Evolutionary conservation across 495 filamentous ascomycete species (phyloP), one percentile per base, ranked within the genome.

Genomic region (Poronia punctata): DNA sequence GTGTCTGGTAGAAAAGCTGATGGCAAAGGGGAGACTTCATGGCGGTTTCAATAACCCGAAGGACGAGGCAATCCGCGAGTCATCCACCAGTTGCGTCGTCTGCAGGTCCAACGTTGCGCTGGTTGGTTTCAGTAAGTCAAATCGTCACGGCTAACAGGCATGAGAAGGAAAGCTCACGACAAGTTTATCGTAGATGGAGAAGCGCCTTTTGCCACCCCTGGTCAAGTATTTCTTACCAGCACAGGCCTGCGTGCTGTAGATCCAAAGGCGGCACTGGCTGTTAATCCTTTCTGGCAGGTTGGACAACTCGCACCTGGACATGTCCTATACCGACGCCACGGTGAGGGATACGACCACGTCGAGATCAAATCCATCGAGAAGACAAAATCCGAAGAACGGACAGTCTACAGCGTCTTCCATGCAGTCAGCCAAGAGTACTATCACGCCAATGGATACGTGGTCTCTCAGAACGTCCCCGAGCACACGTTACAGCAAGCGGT

Each of bases 251-350:
- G 19, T 21, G 33, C 33, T 4, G 33, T 36, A n/a, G 20, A 36
- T 24, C 33, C 33, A 3, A 20, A 36, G 7, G 33, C 17, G 33
- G 33, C 33, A 21, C 33, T 11, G n/a, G 16, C 3, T 19, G 16
- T 20, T 2, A 36, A 36, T 20, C 33, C 33, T 7, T 36, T 21
- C 18, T 19, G 14, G 12, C 33, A 12, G 5, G 25, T 36, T 14
- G 33, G 33, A 21, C 12, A 36, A 19, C 33, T 36, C 8, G 33
- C 33, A 21, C n/a, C 25, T 14, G 33, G 33, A 12, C 33, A 36
- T 22, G 19, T 36, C 20, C 2, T 36, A 19, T 36, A 12, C 33
- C 19, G 18, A 6, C 33, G 17, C 3, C 9, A 10, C 8, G 19
- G 33, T 11, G 20, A 19, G n/a, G 19, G 10, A 9, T 36, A 36